Conservation (phyloP, 495 filamentous ascomycete species). For the Talaromyces nanjingensis region DNA sequence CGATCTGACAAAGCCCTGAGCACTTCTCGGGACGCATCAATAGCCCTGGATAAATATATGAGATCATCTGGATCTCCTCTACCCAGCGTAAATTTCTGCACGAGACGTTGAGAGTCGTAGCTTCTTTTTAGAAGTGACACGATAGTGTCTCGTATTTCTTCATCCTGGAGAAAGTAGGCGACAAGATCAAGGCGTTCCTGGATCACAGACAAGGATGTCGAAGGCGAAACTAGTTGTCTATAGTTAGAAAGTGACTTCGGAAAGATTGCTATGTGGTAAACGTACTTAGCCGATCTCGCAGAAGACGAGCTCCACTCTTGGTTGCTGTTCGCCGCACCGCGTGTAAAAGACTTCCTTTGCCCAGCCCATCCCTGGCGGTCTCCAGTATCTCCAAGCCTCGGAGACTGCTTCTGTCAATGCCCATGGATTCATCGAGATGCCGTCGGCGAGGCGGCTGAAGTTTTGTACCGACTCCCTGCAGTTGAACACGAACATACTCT, state of each 20-base stretch:
- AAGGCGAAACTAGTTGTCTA: conserved; percentile 56
- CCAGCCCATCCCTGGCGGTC: conserved; percentile 67
- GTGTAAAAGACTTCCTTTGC: conserved; percentile 80
- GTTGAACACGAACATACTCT: conserved; percentile 70
- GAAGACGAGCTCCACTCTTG: conserved; percentile 76
- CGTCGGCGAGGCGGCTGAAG: conserved; percentile 75
- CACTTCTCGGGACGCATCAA: conserved; percentile 69
- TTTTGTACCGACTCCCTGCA: conserved; percentile 75
- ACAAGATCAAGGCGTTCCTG: conserved; percentile 79
- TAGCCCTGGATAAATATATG: conserved; percentile 70
- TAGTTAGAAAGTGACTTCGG: conserved; percentile 1
- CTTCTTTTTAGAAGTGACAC: conserved; percentile 61
- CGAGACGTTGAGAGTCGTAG: conserved; percentile 79
- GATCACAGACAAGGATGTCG: conserved; percentile 73
- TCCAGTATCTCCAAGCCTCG: conserved; percentile 80
- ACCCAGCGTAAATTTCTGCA: conserved; percentile 88
- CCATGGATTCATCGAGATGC: conserved; percentile 69
- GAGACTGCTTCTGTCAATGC: conserved; percentile 85
- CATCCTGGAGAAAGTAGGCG: conserved; percentile 56
- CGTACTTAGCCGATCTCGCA: conserved; percentile 76
- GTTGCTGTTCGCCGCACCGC: conserved; percentile 84
- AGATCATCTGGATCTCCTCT: conserved; percentile 94
- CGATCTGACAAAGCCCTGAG: conserved; percentile 34
- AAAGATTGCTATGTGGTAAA: neutral
- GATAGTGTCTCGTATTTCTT: conserved; percentile 59